A percentile compares a stretch with the other conserved stretches of the same genome.
phyloP scores from a whole-genome alignment of 306 rosid genomes.

The Rosa persica region DNA sequence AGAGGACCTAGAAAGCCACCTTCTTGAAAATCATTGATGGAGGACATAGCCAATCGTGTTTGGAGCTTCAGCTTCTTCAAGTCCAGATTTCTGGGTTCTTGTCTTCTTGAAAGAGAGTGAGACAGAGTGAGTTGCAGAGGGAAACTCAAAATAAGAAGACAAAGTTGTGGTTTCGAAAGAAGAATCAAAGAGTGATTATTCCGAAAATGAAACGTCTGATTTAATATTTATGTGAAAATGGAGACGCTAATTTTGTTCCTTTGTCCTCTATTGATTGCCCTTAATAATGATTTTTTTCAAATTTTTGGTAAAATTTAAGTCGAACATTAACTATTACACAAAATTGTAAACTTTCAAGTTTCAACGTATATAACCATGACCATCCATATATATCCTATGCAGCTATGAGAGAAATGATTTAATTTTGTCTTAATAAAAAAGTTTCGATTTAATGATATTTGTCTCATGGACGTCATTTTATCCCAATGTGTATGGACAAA shows the following conservation, averaged over 20 bases:
- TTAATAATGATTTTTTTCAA: neutral
- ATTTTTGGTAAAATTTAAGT: no score
- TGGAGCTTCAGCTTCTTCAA: constrained; percentile 6
- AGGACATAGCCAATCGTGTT: neutral
- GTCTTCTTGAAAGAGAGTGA: constrained; percentile 11
- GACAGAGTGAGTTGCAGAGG: neutral
- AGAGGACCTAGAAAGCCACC: constrained; percentile 13
- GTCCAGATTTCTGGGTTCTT: neutral
- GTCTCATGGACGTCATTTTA: no score
- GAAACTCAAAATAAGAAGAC: neutral
- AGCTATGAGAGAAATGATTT: no score
- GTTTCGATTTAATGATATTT: no score
- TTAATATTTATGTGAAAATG: neutral
- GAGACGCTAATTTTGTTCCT: neutral
- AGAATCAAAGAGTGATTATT: constrained; percentile 8
- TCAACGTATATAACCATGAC: no score
- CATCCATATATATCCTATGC: no score
- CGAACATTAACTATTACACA: no score
- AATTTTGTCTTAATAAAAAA: no score
- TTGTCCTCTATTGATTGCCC: neutral
- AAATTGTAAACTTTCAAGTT: no score
- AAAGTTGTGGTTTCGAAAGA: neutral
- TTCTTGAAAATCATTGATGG: neutral
- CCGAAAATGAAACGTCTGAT: neutral
- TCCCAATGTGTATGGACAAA: no score